phyloP scores from a whole-genome alignment of 2,329 filamentous ascomycete species.

The Ophiosphaerella herpotricha region DNA sequence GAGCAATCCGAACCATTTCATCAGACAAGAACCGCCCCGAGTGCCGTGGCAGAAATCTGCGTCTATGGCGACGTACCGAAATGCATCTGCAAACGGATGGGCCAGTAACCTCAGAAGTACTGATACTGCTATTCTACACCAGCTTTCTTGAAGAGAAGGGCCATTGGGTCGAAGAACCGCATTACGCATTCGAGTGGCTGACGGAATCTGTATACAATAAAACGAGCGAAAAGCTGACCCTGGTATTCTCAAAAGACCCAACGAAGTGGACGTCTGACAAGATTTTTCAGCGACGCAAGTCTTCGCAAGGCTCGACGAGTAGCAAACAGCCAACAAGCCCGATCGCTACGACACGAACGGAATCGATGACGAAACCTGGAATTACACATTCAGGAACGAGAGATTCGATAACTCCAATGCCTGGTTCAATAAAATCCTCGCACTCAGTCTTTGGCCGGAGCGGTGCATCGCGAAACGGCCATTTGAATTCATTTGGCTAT shows the following conservation, averaged over 20 bases:
- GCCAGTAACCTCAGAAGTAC: conserved; percentile 19
- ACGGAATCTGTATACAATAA: conserved; percentile 29
- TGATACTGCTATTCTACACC: conserved; percentile 38
- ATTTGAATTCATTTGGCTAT: conserved; percentile 36
- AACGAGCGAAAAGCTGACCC: conserved; percentile 25
- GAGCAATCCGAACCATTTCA: conserved; percentile 27
- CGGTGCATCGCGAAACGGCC: conserved; percentile 1
- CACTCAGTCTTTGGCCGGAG: conserved; percentile 12
- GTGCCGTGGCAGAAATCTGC: conserved; percentile 35
- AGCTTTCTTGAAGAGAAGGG: conserved; percentile 33
- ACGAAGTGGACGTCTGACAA: conserved; percentile 32
- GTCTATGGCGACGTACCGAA: conserved; percentile 33
- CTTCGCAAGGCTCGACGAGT: conserved; percentile 11
- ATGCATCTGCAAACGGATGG: conserved; percentile 18
- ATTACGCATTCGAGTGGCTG: conserved; percentile 39
- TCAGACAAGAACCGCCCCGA: conserved; percentile 35
- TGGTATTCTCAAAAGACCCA: conserved; percentile 37
- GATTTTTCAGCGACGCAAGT: conserved; percentile 27
- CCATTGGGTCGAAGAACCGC: conserved; percentile 43
- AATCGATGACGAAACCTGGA: conserved; percentile 12
- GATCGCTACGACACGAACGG: conserved; percentile 7
- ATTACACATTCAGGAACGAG: conserved; percentile 15
- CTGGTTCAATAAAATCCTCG: conserved; percentile 13
- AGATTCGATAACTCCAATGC: conserved; percentile 18
- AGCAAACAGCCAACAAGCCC: conserved; percentile 4